Percentiles rank a stretch among this genome's conserved stretches.
Conservation (phyloP, 306 rosid genomes). For the Prunus mongolica region DNA sequence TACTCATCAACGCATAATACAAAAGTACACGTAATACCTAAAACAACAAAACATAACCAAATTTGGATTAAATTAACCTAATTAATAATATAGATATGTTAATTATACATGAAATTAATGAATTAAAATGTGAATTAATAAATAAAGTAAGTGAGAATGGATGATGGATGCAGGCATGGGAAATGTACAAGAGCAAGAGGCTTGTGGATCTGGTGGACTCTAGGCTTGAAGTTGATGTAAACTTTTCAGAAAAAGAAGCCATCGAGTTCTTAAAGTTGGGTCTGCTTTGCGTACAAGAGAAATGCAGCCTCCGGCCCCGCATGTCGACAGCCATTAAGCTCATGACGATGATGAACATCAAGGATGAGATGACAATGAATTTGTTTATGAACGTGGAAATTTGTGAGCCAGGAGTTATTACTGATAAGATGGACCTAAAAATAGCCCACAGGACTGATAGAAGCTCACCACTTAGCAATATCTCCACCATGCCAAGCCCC, state of each 20-base stretch:
- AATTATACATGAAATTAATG: background rate
- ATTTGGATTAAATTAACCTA: background rate
- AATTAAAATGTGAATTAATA: background rate
- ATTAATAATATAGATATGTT: background rate
- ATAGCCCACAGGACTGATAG: background rate
- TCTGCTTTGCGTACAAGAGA: conserved; percentile 31
- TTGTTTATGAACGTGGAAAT: conserved; percentile 7
- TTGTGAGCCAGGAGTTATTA: conserved; percentile 18
- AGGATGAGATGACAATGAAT: conserved; percentile 1
- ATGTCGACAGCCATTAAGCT: conserved; percentile 25
- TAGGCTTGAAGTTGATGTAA: background rate
- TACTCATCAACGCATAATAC: background rate
- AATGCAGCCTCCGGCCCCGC: conserved; percentile 22
- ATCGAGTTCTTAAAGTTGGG: conserved; percentile 23
- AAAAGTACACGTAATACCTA: background rate
- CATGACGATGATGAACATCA: conserved; percentile 14
- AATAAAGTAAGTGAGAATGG: background rate
- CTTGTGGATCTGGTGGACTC: conserved; percentile 25
- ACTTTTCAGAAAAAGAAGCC: conserved; percentile 26
- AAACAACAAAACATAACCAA: background rate
- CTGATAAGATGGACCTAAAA: conserved; percentile 20
- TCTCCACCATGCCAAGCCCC: conserved; percentile 10
- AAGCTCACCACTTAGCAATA: background rate
- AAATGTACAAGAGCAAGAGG: conserved; percentile 22
- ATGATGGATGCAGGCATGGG: conserved; percentile 30